Evolutionary conservation across 2,329 filamentous ascomycete species (phyloP).

Genomic region (Epichloe uncinata): DNA sequence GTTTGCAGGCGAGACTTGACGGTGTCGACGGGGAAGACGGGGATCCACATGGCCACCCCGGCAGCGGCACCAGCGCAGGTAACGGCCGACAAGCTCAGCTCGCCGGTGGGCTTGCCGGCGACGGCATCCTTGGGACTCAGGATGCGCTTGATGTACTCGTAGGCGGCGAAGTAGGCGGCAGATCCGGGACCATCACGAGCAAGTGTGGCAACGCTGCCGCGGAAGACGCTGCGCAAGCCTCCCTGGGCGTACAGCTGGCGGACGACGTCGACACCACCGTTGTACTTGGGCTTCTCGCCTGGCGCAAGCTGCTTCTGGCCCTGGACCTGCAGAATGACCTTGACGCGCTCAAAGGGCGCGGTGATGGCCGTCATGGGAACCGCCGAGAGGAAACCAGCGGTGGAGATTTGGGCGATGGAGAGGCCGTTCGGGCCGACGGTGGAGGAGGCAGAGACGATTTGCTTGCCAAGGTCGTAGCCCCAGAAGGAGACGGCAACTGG

Average conservation of each 20-base stretch:
- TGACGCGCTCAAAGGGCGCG: conserved; percentile 97
- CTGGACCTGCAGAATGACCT: conserved; percentile 96
- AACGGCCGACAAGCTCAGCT: conserved; percentile 70
- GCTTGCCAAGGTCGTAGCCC: conserved; percentile 94
- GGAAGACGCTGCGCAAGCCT: conserved; percentile 82
- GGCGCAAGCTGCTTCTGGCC: conserved; percentile 79
- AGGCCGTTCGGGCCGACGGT: conserved; percentile 56
- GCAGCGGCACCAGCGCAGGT: conserved; percentile 80
- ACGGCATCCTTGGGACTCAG: conserved; percentile 71
- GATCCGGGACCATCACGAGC: conserved; percentile 87
- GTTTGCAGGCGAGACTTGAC: conserved; percentile 92
- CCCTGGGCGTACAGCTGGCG: conserved; percentile 86
- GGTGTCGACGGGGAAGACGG: conserved; percentile 94
- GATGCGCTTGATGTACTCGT: conserved; percentile 84
- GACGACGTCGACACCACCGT: conserved; percentile 78
- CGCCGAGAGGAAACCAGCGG: conserved; percentile 93
- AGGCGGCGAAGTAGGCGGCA: conserved; percentile 93
- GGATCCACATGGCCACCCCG: conserved; percentile 97
- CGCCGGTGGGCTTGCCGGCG: conserved; percentile 57
- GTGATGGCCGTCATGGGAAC: conserved; percentile 97
- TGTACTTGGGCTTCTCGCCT: conserved; percentile 87
- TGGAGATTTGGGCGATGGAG: conserved; percentile 74
- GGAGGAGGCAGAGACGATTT: conserved; percentile 59
- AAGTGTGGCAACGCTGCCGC: conserved; percentile 78
- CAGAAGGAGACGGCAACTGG: conserved; percentile 58